Evolutionary conservation across 1,284 basidiomycete species (phyloP).

Genomic region (Trichosporon inkin): DNA sequence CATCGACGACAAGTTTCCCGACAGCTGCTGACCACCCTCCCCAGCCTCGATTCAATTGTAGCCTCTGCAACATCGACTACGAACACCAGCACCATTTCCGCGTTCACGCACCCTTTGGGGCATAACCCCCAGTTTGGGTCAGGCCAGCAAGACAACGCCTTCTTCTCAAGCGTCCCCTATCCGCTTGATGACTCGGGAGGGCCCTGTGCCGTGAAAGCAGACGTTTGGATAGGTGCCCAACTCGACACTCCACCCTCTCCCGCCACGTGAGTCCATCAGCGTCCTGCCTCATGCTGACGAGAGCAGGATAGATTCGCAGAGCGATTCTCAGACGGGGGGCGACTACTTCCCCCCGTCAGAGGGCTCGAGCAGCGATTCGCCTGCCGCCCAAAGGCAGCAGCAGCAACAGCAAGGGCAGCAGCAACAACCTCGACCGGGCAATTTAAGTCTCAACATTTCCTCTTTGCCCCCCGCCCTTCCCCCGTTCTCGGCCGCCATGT

Average conservation of each 20-base stretch:
- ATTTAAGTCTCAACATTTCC: constrained; percentile 40
- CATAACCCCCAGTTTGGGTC: constrained; percentile 7
- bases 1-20: constrained; percentile 9
- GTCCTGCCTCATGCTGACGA: neutral
- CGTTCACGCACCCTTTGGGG: constrained; percentile 3
- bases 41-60: constrained; percentile 23
- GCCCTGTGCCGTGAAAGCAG: constrained; percentile 27
- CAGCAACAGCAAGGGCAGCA: neutral
- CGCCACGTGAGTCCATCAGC: constrained; percentile 36
- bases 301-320: constrained; percentile 38
- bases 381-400: constrained; percentile 10
- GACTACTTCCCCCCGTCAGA: constrained; percentile 40
- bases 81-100: constrained; percentile 2
- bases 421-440: constrained; percentile 26
- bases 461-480: constrained; percentile 26
- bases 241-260: constrained; percentile 41
- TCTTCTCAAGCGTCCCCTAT: constrained; percentile 18
- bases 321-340: constrained; percentile 43
- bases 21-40: constrained; percentile 18
- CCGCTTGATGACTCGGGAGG: constrained; percentile 16
- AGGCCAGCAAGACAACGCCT: constrained; percentile 14
- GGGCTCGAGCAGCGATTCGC: constrained; percentile 26
- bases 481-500: constrained; percentile 23
- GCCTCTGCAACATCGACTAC: constrained; percentile 37
- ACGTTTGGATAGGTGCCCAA: constrained; percentile 34